Percentiles rank a stretch among this genome's conserved stretches.
Evolutionary conservation across 768 basidiomycete species (phyloP).

Genomic region (Mycena haematopus): DNA sequence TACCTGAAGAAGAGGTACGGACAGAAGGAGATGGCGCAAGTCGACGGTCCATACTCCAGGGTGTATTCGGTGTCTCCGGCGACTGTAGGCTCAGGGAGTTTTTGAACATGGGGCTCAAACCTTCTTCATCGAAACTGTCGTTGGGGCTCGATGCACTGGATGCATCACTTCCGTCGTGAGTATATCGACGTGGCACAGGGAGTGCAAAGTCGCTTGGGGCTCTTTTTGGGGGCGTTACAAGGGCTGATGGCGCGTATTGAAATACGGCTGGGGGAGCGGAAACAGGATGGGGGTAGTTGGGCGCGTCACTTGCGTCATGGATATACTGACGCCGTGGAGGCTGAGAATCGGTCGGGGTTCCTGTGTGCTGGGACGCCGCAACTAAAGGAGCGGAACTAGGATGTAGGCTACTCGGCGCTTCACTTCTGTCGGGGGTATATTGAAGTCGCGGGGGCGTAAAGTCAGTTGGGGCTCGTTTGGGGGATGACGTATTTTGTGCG

Average conservation of each 20-base stretch:
- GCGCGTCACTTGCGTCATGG: constrained; percentile 14
- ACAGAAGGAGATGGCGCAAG: constrained; percentile 25
- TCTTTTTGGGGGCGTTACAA: constrained; percentile 5
- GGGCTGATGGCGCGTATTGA: constrained; percentile 4
- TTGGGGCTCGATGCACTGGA: constrained; percentile 20
- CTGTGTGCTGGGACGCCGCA: constrained; percentile 3
- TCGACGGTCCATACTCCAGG: constrained; percentile 19
- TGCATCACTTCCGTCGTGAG: constrained; percentile 9
- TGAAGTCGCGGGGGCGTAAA: neutral
- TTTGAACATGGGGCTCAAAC: constrained; percentile 25
- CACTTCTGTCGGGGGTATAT: constrained; percentile 1
- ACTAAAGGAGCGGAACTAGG: constrained; percentile 13
- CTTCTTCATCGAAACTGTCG: constrained; percentile 23
- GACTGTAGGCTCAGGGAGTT: constrained; percentile 22
- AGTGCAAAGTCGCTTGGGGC: neutral
- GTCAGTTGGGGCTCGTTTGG: neutral
- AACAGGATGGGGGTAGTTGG: neutral
- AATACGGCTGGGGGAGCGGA: neutral
- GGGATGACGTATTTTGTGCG: neutral
- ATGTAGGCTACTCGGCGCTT: neutral
- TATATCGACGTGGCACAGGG: constrained; percentile 12
- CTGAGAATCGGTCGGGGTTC: neutral
- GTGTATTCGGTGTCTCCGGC: constrained; percentile 23
- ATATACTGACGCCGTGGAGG: constrained; percentile 7
- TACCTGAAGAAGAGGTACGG: constrained; percentile 30